These are phyloP conservation scores for Quercus lobata DNA, from an alignment of 331 rosid species.

Conservation along the genomic window DNA sequence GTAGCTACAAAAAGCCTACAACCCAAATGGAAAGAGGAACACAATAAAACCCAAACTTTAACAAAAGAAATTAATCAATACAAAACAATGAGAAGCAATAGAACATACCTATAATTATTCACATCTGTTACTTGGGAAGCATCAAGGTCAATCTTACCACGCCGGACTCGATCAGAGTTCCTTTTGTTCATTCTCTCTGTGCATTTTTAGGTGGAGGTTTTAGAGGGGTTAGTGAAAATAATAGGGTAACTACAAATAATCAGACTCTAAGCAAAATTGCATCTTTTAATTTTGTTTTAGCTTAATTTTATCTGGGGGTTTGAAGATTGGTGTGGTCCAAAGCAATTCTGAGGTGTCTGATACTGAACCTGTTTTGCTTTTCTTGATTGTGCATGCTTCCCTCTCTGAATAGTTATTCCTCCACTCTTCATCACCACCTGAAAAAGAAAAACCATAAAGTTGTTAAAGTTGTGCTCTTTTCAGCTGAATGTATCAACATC, in stretches of 20 bases:
- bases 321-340: conserved; percentile 59
- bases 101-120: conserved; percentile 65
- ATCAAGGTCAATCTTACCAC: conserved; percentile 66
- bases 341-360: conserved; percentile 39
- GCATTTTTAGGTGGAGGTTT: conserved; percentile 20
- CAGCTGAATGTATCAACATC: conserved; percentile 45
- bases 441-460: conserved; percentile 58
- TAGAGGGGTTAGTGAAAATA: conserved; percentile 18
- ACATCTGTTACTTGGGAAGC: conserved; percentile 67
- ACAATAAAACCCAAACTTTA: conserved; percentile 8
- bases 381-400: conserved; percentile 80
- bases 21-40: conserved; percentile 4
- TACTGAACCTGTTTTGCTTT: conserved; percentile 89
- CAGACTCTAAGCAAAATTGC: conserved; percentile 24
- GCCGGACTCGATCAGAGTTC: conserved; percentile 59
- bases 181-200: conserved; percentile 72
- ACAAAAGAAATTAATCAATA: background rate
- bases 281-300: conserved; percentile 13
- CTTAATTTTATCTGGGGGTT: conserved; percentile 38
- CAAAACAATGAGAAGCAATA: conserved; percentile 5
- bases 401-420: conserved; percentile 67
- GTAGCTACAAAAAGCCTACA: conserved; percentile 82
- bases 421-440: conserved; percentile 94
- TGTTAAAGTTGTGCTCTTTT: conserved; percentile 63
- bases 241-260: conserved; percentile 22